Evolutionary conservation across 2,329 filamentous ascomycete genomes (phyloP).

Genomic region (Sordariomycetes sp.): DNA sequence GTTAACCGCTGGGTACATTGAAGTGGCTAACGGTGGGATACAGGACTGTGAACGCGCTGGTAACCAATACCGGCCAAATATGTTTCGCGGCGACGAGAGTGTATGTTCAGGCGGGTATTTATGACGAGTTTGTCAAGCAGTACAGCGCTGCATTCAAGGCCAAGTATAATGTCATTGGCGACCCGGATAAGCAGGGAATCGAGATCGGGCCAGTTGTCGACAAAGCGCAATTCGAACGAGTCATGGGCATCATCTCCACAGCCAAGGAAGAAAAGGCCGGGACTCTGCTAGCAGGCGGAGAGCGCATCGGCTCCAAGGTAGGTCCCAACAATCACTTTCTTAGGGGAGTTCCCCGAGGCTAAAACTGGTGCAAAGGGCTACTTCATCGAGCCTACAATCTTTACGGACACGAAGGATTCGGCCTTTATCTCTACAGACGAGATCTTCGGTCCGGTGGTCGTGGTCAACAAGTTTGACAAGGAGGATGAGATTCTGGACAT

Average conservation of each 20-base stretch:
- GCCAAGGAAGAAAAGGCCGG: neutral
- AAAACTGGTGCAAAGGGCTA: neutral
- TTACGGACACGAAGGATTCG: constrained; percentile 4
- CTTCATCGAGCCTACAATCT: constrained; percentile 2
- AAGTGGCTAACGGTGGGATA: too few species aligned
- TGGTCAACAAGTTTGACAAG: constrained; percentile 9
- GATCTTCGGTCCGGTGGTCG: constrained; percentile 5
- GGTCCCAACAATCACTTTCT: neutral
- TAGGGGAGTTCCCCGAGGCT: neutral
- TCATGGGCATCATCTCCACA: neutral
- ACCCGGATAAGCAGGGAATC: neutral
- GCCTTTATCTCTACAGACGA: constrained; percentile 1
- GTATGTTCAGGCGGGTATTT: neutral
- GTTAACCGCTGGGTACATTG: too few species aligned
- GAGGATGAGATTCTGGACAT: neutral
- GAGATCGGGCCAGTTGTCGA: neutral
- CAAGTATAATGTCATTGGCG: neutral
- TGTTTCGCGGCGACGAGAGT: neutral
- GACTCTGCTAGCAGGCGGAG: neutral
- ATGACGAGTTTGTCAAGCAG: neutral
- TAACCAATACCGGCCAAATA: neutral
- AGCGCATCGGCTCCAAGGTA: neutral
- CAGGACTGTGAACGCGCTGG: too few species aligned
- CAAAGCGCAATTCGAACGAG: neutral
- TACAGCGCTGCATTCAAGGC: neutral